Evolutionary conservation across 2,329 filamentous ascomycete genomes (phyloP).

Genomic region (Fusarium liriodendri): DNA sequence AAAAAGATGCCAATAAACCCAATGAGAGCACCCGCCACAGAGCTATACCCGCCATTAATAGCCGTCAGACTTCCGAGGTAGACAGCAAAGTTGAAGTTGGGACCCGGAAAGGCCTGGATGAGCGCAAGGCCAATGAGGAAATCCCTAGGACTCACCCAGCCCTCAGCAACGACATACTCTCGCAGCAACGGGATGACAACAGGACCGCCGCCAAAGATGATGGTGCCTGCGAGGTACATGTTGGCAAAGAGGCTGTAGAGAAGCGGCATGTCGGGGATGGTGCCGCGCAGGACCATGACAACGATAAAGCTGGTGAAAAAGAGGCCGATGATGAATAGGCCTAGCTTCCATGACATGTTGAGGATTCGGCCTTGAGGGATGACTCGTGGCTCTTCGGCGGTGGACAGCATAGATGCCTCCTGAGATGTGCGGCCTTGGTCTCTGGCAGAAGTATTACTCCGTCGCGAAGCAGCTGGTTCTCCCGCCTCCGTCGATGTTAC

Average conservation of each 20-base stretch:
- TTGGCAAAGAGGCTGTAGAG: constrained; percentile 75
- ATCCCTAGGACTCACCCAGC: constrained; percentile 77
- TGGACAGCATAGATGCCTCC: neutral
- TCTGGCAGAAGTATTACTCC: constrained; percentile 8
- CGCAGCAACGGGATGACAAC: constrained; percentile 73
- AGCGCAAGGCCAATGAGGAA: constrained; percentile 80
- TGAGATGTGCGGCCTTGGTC: neutral
- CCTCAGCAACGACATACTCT: constrained; percentile 72
- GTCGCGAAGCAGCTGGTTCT: neutral
- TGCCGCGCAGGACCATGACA: constrained; percentile 64
- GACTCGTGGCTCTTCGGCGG: constrained; percentile 50
- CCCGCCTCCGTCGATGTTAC: neutral
- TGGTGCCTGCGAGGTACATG: constrained; percentile 78
- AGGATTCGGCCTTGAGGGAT: constrained; percentile 50
- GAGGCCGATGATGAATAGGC: constrained; percentile 52
- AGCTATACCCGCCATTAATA: constrained; percentile 49
- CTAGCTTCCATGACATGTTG: constrained; percentile 58
- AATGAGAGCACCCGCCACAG: constrained; percentile 60
- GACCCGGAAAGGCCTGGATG: constrained; percentile 73
- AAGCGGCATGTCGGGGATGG: constrained; percentile 53
- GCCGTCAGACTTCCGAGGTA: constrained; percentile 66
- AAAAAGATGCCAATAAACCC: constrained; percentile 65
- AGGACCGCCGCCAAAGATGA: constrained; percentile 73
- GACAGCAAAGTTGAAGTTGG: constrained; percentile 65
- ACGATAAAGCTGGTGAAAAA: constrained; percentile 69